phyloP scores from a whole-genome alignment of 2,329 filamentous ascomycete genomes.

The Nothopassalora personata region DNA sequence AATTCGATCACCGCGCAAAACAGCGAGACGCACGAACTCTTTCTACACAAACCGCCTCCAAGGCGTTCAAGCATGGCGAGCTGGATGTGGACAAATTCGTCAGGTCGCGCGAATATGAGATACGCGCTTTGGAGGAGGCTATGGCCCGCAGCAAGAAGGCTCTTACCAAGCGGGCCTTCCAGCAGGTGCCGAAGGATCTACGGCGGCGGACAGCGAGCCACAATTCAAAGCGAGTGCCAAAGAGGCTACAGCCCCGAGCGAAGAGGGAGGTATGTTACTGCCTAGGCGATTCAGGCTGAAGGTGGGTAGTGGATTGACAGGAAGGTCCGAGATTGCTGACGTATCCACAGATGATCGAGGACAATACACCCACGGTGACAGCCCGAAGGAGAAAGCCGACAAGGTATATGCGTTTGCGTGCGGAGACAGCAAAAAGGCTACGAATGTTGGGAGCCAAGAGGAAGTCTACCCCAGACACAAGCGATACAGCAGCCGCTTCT shows the following conservation, averaged over 20 bases:
- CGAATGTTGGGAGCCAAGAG: conserved; percentile 54
- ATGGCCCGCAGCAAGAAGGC: conserved; percentile 68
- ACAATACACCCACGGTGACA: conserved; percentile 81
- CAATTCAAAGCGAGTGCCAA: conserved; percentile 85
- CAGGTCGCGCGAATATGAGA: conserved; percentile 80
- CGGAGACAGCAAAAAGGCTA: conserved; percentile 70
- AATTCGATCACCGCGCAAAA: conserved; percentile 22
- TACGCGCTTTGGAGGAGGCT: conserved; percentile 74
- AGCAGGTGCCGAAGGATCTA: conserved; percentile 79
- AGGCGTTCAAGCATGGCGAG: conserved; percentile 64
- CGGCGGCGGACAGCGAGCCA: conserved; percentile 87
- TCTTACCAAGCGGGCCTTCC: conserved; percentile 70
- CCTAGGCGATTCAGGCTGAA: conserved; percentile 6
- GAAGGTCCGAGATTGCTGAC: conserved; percentile 14
- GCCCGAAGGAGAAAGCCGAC: conserved; percentile 56
- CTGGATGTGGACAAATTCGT: conserved; percentile 82
- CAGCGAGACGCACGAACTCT: conserved; percentile 43
- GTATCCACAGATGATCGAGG: conserved; percentile 66
- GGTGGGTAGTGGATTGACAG: conserved; percentile 13
- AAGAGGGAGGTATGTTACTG: conserved; percentile 46
- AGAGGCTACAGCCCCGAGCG: conserved; percentile 65
- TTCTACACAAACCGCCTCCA: conserved; percentile 41
- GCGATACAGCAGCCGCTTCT: conserved; percentile 8
- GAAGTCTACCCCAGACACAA: conserved; percentile 10
- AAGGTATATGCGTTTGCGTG: conserved; percentile 54